Evolutionary conservation across 768 basidiomycete species (phyloP).

Genomic region (Phlebiopsis gigantea): DNA sequence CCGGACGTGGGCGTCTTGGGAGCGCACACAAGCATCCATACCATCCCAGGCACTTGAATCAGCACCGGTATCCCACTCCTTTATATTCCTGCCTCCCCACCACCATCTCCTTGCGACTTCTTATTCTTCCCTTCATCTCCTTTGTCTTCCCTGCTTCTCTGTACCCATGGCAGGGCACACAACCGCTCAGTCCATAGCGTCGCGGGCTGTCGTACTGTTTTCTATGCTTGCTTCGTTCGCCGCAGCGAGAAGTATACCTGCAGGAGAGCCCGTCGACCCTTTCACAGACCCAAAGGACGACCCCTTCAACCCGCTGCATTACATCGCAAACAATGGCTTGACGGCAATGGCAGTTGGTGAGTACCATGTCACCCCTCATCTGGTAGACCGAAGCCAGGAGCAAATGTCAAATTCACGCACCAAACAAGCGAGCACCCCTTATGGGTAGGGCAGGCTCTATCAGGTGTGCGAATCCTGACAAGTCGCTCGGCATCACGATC

Average conservation of each 20-base stretch:
- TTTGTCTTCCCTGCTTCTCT: not conserved
- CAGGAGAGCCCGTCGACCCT: not conserved
- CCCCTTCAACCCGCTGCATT: conserved; percentile 11
- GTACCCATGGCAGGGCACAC: not conserved
- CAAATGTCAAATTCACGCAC: not conserved
- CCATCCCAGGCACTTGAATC: not conserved
- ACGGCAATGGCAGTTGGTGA: conserved; percentile 14
- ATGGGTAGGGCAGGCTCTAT: not conserved
- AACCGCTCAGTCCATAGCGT: not conserved
- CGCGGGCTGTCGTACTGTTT: not conserved
- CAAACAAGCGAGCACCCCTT: not conserved
- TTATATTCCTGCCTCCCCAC: not conserved
- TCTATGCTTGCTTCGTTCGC: not conserved
- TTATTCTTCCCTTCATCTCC: not conserved
- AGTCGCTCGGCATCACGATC: not conserved
- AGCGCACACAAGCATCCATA: not conserved
- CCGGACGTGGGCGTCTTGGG: not conserved
- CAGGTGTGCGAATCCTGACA: not conserved
- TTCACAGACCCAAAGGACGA: conserved; percentile 9
- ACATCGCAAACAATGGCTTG: conserved; percentile 11
- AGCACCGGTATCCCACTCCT: not conserved
- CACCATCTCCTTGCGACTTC: not conserved
- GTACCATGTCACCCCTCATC: not conserved
- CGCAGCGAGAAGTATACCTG: not conserved
- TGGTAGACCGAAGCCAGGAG: not conserved